Conservation (phyloP, 148 eudicot genomes). For the Rhododendron ferrugineum region DNA sequence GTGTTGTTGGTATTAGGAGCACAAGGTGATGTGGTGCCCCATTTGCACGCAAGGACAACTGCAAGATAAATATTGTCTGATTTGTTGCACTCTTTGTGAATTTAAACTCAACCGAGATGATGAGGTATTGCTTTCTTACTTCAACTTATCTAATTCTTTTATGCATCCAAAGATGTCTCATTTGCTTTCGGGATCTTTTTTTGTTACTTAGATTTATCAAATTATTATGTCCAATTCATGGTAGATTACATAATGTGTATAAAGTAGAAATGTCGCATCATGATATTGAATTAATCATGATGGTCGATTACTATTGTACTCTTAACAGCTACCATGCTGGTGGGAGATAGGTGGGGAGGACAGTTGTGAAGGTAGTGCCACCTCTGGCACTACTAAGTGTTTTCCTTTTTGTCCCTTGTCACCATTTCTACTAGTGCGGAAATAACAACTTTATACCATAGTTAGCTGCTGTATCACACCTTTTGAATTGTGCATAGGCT, state of each 20-base stretch:
- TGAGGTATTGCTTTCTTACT: slow-evolving; percentile 44
- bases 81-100: slow-evolving; percentile 62
- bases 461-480: background rate
- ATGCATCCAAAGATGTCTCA: background rate
- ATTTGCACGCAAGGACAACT: slow-evolving; percentile 76
- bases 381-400: background rate
- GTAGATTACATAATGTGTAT: background rate
- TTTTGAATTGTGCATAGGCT: background rate
- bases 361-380: background rate
- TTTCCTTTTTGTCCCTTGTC: background rate
- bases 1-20: slow-evolving; percentile 33
- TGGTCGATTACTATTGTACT: background rate
- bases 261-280: background rate
- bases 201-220: background rate
- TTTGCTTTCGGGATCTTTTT: background rate
- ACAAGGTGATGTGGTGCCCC: slow-evolving; percentile 81
- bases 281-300: background rate
- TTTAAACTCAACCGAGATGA: slow-evolving; percentile 55
- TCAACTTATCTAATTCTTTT: slow-evolving; percentile 8
- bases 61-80: slow-evolving; percentile 43
- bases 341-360: background rate
- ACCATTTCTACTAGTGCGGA: background rate
- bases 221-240: background rate
- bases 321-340: background rate
- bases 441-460: background rate